Percentiles rank a stretch among this genome's conserved stretches.
These are phyloP conservation scores for Rubroboletus pulcherrimus DNA, from an alignment of 768 basidiomycete genomes.

Conservation along the genomic window DNA sequence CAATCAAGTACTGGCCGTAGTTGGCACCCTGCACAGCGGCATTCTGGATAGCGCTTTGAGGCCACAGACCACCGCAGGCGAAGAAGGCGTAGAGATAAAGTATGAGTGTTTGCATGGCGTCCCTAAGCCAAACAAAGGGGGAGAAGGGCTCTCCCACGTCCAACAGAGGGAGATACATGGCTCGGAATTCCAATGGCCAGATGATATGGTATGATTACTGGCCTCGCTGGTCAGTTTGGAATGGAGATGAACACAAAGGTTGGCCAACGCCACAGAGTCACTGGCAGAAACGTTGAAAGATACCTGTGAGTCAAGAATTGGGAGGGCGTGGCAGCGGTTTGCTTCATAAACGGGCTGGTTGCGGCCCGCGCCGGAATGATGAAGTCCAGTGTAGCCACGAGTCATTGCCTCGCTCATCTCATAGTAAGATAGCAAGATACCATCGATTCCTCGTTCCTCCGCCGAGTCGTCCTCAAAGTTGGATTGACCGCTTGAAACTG, in stretches of 20 bases:
- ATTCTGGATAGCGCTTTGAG: neutral
- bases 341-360: no score
- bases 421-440: no score
- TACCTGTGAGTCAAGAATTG: no score
- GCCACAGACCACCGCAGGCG: conserved; percentile 29
- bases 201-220: neutral
- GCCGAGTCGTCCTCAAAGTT: neutral
- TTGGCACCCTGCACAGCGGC: neutral
- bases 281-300: no score
- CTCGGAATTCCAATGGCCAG: neutral
- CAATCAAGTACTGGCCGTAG: conserved; percentile 23
- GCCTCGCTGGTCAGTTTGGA: neutral
- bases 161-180: conserved; percentile 23
- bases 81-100: conserved; percentile 46
- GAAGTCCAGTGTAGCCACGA: no score
- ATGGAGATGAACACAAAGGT: neutral
- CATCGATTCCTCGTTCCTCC: neutral
- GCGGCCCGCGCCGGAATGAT: no score
- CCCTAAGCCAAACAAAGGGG: conserved; percentile 27
- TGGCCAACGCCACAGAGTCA: no score
- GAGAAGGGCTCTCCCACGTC: conserved; percentile 16
- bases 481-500: neutral
- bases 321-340: no score
- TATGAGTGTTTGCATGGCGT: conserved; percentile 37
- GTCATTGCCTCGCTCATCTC: no score